Evolutionary conservation across 1,139 yeast species (phyloP), one percentile per base, ranked within the genome.

Genomic region (Candida pseudoviswanathii): DNA sequence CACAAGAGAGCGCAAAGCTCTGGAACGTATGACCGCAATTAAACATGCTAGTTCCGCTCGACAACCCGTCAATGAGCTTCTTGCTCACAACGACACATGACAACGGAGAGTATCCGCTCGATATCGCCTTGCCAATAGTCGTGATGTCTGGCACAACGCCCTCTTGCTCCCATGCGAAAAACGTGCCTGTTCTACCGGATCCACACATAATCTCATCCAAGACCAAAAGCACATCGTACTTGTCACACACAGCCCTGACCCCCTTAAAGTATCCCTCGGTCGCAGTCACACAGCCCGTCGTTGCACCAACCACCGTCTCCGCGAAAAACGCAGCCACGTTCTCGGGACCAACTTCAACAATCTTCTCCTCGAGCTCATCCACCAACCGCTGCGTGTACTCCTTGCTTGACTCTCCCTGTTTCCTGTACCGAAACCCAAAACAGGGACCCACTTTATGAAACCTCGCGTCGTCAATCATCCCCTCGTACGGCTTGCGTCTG

Each of bases 141-240:
- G 56, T 56, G 31, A 60, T 52, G 47, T 60, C 64, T 1, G 64
- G 64, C 2, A 49, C 50, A 25, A 51, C 42, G 0, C 55, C 62
- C 42, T 51, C 53, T 41, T 55, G 53, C 38, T 60, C 61, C 61
- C 60, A 60, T 26, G 60, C 59, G 50, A 55, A 54, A 41, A 58
- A 54, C 2, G 60, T 54, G 9, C 63, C 62, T 39, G 62, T 57
- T 51, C 87, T 73, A 44, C 86, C 86, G 47, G 83, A 73, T 46
- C 87, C 87, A 63, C 86, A 82, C 86, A 82, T 82, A 44, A 82
- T 85, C 65, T 83, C 87, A 61, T 83, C 87, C 51, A 81, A 67
- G 68, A 79, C 74, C 63, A 83, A 71, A 48, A 83, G 60, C 39
- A 81, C 76, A 54, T 83, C 86, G 55, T 82, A 81, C 63, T 82